Evolutionary conservation across 2,329 filamentous ascomycete species (phyloP), one percentile per base, ranked within the genome.

Genomic region (Paramyrothecium sp.): DNA sequence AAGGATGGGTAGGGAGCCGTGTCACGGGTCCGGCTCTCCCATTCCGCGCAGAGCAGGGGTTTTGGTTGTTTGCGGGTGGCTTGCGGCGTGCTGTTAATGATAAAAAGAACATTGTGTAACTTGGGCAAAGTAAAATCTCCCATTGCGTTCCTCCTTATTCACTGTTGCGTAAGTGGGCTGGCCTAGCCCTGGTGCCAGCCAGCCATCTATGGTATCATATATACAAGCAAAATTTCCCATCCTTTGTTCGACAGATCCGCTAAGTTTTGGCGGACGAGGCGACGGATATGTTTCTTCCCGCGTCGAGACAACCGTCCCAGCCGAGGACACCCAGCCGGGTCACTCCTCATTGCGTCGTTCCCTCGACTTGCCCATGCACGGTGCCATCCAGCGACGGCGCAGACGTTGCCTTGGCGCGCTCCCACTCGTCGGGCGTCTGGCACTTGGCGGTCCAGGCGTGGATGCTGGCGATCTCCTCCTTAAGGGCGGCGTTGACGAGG

Each of bases 401-500:
- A 8, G 68, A 66, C 7, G 67, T 67, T 22, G 73, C 74, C 65
- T 69, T 73, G 74, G 89, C 84, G 73, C 85, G 87, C 76, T 91
- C 85, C 87, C 90, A 96, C 78, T 97, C 91, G 67, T 92, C 91
- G 0, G 91, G 91, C 10, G 93, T 97, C 78, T 92, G 90, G 73
- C 93, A 97, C 76, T 92, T 96, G 26, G 92, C 91, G 56, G 91
- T 96, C 93, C 93, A 97, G 44, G 93, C 93, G 78, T 97, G 93
- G 66, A 97, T 96, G 62, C 84, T 85, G 17, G 91, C 90, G 71
- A 97, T 96, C 77, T 97, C 92, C 51, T 88, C 84, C 78, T 92
- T 94, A 66, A 97, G 80, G 5, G 87, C 87, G 17, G 83, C 83
- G 75, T 97, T 97, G 65, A 96, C 92, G 61, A 96, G 82, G 48